Base-by-base conservation (phyloP, 352 stramenopile species). In the Globisporangium radiosum region DNA sequence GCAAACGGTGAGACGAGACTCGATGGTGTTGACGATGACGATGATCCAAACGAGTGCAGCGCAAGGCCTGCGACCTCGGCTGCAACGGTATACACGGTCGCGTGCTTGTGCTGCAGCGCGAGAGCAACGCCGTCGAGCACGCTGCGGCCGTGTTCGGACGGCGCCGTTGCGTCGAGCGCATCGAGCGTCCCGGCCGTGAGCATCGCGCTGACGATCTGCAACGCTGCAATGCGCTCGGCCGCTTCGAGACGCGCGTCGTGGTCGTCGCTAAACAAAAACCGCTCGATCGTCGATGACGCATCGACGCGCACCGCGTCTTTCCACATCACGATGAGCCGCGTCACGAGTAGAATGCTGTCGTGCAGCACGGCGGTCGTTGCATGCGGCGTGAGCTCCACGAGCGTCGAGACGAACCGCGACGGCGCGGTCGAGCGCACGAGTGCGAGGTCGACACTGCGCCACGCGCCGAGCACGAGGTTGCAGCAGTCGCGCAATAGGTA, bases 401-500 rank as follows among this genome's bases (percentile, higher is more conserved):
- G 47, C 14, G 72, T 68, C 44, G 87, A 80, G 33, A 87, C 42
- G 70, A 90, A 89, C 19, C 73, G 72, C 17, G 66, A 82, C 8
- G 60, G 54, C 8, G 59, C 68, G 25, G 25, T 33, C 3, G 61
- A 63, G 8, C 50, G 52, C 15, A 75, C 43, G 10, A 54, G 56
- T 37, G 44, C 33, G 9, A 72, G 43, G 4, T 63, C 50, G 13
- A 81, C 61, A 33, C 78, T 59, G 43, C 78, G 73, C 81, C 80
- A 90, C 13, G 63, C 63, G 57, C 74, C 69, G 8, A 90, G 50
- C 19, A 87, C 47, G 43, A 92, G 56, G 43, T 76, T 64, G 47
- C 81, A 92, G 43, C 77, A 84, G 64, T 94, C 85, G 39, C 83
- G 77, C 45, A 94, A 64, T 45, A 94, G 59, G 57, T 92, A 92